A percentile compares a stretch with the other conserved stretches of the same genome.
These are phyloP conservation scores for Kuraishia piskuri DNA, from an alignment of 805 yeast genomes.

Conservation along the genomic window DNA sequence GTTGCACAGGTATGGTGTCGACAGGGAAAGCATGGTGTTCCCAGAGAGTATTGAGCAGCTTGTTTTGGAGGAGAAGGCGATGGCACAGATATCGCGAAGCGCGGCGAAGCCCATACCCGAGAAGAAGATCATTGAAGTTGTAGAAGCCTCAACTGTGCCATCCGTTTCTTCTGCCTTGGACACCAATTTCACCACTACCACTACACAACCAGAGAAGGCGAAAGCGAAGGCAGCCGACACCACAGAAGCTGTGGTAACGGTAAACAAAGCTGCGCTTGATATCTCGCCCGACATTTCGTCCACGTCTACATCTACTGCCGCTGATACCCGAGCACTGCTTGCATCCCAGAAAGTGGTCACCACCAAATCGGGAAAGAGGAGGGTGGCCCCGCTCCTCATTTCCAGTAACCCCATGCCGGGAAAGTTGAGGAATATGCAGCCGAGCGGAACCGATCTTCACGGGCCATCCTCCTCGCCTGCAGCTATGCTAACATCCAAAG, in stretches of 20 bases:
- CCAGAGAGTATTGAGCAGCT: constrained; percentile 85
- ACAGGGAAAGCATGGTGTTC: constrained; percentile 71
- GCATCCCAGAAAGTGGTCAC: constrained; percentile 44
- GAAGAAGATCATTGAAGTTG: background rate
- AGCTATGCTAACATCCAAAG: constrained; percentile 9
- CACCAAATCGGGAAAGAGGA: constrained; percentile 67
- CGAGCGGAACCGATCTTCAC: background rate
- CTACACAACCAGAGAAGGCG: constrained; percentile 12
- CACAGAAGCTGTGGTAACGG: no score
- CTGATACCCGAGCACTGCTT: constrained; percentile 2
- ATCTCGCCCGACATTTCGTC: background rate
- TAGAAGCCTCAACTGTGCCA: background rate
- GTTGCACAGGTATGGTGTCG: constrained; percentile 80
- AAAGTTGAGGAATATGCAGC: constrained; percentile 1
- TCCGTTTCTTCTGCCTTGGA: background rate
- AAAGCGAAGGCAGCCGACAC: constrained; percentile 21
- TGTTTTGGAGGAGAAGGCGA: constrained; percentile 57
- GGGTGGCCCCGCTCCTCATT: constrained; percentile 58
- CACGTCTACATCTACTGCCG: background rate
- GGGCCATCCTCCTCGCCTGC: background rate
- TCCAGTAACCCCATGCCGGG: constrained; percentile 13
- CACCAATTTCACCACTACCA: background rate
- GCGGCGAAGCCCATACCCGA: constrained; percentile 6
- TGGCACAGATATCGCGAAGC: constrained; percentile 7
- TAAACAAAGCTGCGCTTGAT: constrained; percentile 14